These are phyloP conservation scores for Phlegmacium glaucopus DNA, from an alignment of 768 basidiomycete genomes.

Conservation along the genomic window DNA sequence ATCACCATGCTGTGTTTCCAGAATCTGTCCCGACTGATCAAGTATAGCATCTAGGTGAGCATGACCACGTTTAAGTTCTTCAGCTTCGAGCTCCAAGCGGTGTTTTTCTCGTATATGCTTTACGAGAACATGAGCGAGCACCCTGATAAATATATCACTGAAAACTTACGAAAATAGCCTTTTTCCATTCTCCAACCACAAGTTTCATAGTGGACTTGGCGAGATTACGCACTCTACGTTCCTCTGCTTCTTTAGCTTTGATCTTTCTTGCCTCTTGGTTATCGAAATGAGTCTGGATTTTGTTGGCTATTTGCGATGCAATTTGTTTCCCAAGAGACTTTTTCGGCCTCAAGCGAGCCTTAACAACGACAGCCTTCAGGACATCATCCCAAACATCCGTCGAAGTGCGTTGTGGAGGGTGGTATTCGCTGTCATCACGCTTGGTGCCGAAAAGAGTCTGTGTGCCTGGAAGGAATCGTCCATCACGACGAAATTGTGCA, in stretches of 20 bases:
- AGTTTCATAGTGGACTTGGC: constrained; percentile 71
- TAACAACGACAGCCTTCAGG: constrained; percentile 40
- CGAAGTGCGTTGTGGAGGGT: constrained; percentile 29
- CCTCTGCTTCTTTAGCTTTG: constrained; percentile 54
- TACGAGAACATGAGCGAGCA: constrained; percentile 1
- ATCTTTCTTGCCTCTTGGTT: constrained; percentile 59
- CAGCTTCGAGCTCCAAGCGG: constrained; percentile 59
- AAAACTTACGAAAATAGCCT: constrained; percentile 73
- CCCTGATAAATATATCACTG: constrained; percentile 9
- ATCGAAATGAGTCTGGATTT: constrained; percentile 77
- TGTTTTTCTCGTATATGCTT: constrained; percentile 76
- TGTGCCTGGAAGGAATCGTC: constrained; percentile 36
- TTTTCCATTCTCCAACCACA: constrained; percentile 81
- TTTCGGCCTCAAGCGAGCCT: constrained; percentile 22
- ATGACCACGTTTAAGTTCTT: constrained; percentile 76
- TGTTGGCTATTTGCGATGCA: constrained; percentile 56
- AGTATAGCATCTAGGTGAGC: constrained; percentile 89
- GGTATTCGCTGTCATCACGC: constrained; percentile 19
- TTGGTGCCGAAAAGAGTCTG: constrained; percentile 31
- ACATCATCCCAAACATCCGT: constrained; percentile 60
- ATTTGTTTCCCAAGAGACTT: constrained; percentile 34
- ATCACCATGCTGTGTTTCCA: constrained; percentile 80
- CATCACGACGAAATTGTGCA: constrained; percentile 30
- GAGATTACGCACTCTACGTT: constrained; percentile 59
- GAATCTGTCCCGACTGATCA: constrained; percentile 81